Evolutionary conservation across 805 yeast genomes (phyloP).

Genomic region (Candida silvicultrix): DNA sequence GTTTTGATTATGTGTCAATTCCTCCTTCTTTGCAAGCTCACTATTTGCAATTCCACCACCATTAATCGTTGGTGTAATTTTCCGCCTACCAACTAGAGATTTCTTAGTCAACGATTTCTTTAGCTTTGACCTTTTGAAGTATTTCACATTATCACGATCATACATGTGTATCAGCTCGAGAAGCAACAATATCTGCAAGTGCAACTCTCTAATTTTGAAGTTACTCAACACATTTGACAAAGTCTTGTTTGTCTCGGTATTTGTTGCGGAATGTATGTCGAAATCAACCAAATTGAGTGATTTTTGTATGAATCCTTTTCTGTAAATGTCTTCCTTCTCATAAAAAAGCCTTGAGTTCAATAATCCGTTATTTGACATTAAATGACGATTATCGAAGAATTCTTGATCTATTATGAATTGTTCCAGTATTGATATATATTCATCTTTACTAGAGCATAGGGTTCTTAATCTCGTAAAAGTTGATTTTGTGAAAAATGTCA

Average conservation of each 20-base stretch:
- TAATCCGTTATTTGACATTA: constrained; percentile 20
- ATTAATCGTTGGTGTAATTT: constrained; percentile 28
- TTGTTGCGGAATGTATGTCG: constrained; percentile 17
- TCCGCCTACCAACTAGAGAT: constrained; percentile 26
- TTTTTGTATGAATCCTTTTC: constrained; percentile 21
- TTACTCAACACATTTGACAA: constrained; percentile 27
- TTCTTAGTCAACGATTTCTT: constrained; percentile 18
- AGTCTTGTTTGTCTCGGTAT: constrained; percentile 21
- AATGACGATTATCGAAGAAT: constrained; percentile 37
- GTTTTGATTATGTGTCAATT: constrained; percentile 22
- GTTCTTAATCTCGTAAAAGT: constrained; percentile 39
- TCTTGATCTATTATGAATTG: constrained; percentile 29
- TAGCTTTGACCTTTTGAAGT: constrained; percentile 21
- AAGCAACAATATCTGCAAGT: constrained; percentile 42
- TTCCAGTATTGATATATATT: constrained; percentile 21
- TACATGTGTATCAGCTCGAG: constrained; percentile 37
- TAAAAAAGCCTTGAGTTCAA: constrained; percentile 18
- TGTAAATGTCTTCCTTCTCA: constrained; percentile 23
- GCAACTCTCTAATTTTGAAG: constrained; percentile 50
- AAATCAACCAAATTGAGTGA: constrained; percentile 20
- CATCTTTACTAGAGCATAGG: constrained; percentile 28
- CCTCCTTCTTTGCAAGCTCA: constrained; percentile 6
- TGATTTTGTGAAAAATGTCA: constrained; percentile 40
- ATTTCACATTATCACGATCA: constrained; percentile 29
- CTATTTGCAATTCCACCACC: constrained; percentile 37